Evolutionary conservation across 176 grass and related monocot genomes (phyloP), one percentile per base, ranked within the genome.

Genomic region (Carex parvula): DNA sequence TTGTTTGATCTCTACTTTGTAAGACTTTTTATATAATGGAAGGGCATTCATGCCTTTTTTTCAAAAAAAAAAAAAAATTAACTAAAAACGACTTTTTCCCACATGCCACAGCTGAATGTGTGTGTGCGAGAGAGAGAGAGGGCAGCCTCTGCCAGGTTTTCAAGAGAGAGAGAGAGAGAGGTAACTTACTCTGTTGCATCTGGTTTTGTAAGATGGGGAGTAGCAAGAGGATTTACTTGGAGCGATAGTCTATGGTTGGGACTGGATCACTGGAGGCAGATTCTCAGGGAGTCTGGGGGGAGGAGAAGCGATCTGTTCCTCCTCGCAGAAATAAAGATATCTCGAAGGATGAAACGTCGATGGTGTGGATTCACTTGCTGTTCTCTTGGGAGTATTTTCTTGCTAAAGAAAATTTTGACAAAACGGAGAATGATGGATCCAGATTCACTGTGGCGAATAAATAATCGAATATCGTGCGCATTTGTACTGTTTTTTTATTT

Each of bases 131-230:
- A 14, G 70, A 13, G 44, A 54, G 21, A 2, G 32, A 33, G 32
- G 32, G 3, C 3, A 33, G 2, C 32, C 32, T 3, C 32, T 33
- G 32, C 3, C 32, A 33, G 3, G 32, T 33, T 33, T 33, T 33
- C 0, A 26, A 53, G 11, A 7, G 6, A 60, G 30, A 44, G 32
- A 81, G 39, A 44, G 58, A 24, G 60, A 24, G 17, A 39, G 11
- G n/a, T 39, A 62, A 48, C 59, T 48, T 48, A 82, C 80, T 53
- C 60, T 54, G 80, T 52, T 82, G 80, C 80, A 82, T 82, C 80
- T 67, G 39, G 35, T 67, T 35, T 20, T 67, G 80, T 32, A 11
- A 65, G 29, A 21, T 52, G 18, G 37, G 12, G 1, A 67, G 16
- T 24, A 39, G 60, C 0, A 65, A 17, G 20, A 44, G 22, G 54